Evolutionary conservation across 805 yeast genomes (phyloP).

Genomic region (Yarrowia phangngaensis): DNA sequence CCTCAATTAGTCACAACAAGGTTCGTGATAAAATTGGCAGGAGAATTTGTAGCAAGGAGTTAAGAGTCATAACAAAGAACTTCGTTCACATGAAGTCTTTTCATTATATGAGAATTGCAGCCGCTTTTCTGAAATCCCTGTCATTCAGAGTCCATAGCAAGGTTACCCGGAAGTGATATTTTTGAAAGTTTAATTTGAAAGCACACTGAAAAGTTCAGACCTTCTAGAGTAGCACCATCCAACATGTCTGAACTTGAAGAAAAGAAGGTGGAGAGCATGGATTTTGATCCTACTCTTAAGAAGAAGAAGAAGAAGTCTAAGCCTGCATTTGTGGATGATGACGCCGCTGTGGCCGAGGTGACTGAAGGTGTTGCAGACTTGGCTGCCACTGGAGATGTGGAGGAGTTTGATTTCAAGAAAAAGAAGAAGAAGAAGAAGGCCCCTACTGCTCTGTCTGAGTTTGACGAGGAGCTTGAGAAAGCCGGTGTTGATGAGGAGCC

Average conservation of each 20-base stretch:
- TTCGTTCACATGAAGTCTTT: too few species aligned
- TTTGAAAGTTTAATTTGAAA: not conserved
- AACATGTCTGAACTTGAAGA: conserved; percentile 29
- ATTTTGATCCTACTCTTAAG: conserved; percentile 38
- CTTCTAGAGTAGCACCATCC: too few species aligned
- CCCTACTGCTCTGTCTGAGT: conserved; percentile 61
- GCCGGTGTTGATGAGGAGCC: conserved; percentile 72
- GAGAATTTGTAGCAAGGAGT: too few species aligned
- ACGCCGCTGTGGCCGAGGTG: conserved; percentile 41
- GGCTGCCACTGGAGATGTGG: conserved; percentile 44
- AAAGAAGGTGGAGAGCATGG: conserved; percentile 14
- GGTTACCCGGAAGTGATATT: conserved; percentile 3
- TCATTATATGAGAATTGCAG: too few species aligned
- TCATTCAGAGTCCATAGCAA: not conserved
- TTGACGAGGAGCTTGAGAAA: conserved; percentile 81
- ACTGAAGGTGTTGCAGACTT: conserved; percentile 72
- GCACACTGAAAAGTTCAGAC: not conserved
- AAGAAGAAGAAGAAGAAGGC: conserved; percentile 39
- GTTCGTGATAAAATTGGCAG: too few species aligned
- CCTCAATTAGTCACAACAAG: too few species aligned
- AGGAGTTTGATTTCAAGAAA: conserved; percentile 66
- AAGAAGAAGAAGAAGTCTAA: conserved; percentile 41
- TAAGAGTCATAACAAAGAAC: too few species aligned
- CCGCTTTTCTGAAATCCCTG: too few species aligned
- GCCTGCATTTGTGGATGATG: conserved; percentile 30